Evolutionary conservation across 1,284 basidiomycete genomes (phyloP).

Genomic region (Leucoagaricus sp.): DNA sequence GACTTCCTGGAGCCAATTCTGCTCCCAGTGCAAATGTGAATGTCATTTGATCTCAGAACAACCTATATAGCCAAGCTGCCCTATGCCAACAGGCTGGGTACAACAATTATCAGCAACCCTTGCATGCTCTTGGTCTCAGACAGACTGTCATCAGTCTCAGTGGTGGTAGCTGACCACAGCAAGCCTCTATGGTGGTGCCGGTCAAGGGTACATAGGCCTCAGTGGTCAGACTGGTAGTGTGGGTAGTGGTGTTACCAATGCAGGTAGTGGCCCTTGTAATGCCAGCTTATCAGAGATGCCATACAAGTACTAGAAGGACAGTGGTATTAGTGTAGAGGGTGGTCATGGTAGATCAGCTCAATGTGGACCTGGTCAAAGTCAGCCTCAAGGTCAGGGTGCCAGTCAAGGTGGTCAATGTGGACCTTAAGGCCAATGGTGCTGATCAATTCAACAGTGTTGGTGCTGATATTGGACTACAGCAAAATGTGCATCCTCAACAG

Average conservation of each 20-base stretch:
- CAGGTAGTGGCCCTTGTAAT: constrained; percentile 37
- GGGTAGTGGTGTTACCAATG: constrained; percentile 42
- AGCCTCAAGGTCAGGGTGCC: constrained; percentile 42
- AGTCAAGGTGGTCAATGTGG: constrained; percentile 37
- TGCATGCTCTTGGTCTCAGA: constrained; percentile 39
- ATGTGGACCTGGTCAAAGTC: constrained; percentile 32
- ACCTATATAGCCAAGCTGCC: constrained; percentile 58
- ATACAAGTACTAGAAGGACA: constrained; percentile 73
- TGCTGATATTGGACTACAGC: constrained; percentile 42
- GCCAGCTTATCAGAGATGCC: constrained; percentile 66
- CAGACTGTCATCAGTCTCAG: constrained; percentile 53
- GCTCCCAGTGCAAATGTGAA: constrained; percentile 51
- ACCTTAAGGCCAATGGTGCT: constrained; percentile 49
- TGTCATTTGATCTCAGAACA: constrained; percentile 54
- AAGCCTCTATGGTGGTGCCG: constrained; percentile 60
- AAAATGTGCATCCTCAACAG: constrained; percentile 49
- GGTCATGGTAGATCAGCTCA: constrained; percentile 42
- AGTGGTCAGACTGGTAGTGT: constrained; percentile 51
- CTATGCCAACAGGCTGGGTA: constrained; percentile 65
- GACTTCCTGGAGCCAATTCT: constrained; percentile 62
- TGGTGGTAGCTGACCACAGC: constrained; percentile 59
- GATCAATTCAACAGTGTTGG: constrained; percentile 52
- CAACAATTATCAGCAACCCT: constrained; percentile 62
- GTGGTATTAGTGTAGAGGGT: constrained; percentile 43
- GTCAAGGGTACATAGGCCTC: constrained; percentile 69